phyloP scores from a whole-genome alignment of 768 basidiomycete species.

The Lepiota venenata region DNA sequence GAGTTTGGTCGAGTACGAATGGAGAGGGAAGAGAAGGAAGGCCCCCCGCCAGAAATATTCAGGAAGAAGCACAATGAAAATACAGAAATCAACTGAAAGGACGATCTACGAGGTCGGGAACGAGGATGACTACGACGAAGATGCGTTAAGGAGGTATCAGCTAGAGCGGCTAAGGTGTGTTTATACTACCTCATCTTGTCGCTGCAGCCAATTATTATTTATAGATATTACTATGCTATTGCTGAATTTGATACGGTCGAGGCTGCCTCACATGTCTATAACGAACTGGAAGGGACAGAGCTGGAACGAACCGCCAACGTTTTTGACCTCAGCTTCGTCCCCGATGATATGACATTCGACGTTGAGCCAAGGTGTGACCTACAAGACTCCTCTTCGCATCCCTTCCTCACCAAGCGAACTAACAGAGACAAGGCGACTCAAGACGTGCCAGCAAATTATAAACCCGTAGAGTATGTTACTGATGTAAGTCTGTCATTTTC shows the following conservation, averaged over 20 bases:
- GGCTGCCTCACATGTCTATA: conserved; percentile 75
- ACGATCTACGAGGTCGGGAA: conserved; percentile 64
- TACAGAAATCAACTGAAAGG: conserved; percentile 60
- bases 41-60: conserved; percentile 86
- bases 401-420: not conserved
- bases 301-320: conserved; percentile 96
- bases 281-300: conserved; percentile 91
- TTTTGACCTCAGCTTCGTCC: conserved; percentile 92
- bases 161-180: conserved; percentile 85
- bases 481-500: conserved; percentile 56
- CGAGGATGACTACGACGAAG: conserved; percentile 83
- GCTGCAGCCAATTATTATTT: not conserved
- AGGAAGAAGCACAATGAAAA: conserved; percentile 44
- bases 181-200: not conserved
- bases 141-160: conserved; percentile 87
- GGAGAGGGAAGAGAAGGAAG: conserved; percentile 84
- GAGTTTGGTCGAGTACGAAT: conserved; percentile 89
- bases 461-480: conserved; percentile 86
- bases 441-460: conserved; percentile 56
- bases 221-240: conserved; percentile 93
- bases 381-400: not conserved
- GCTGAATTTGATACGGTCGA: conserved; percentile 80
- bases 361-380: conserved; percentile 61
- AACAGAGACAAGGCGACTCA: conserved; percentile 81
- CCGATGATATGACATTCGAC: conserved; percentile 84